Evolutionary conservation across 352 stramenopile genomes (phyloP).

Genomic region (Thraustochytrium sp.): DNA sequence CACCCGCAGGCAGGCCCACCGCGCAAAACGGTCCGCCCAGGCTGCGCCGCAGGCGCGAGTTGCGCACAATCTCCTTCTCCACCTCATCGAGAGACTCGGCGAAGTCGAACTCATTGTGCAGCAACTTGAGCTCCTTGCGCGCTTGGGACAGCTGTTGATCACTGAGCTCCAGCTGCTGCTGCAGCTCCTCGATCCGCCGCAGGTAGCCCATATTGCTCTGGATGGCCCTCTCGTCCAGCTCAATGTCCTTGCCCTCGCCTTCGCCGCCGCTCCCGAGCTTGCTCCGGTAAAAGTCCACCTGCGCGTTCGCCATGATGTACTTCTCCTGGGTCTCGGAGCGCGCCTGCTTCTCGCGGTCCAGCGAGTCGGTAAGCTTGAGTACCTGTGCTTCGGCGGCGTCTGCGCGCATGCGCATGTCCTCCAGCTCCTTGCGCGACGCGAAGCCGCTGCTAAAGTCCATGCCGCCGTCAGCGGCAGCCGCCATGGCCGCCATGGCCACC

Average conservation of each 20-base stretch:
- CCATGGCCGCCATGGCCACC: neutral
- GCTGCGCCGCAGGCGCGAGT: neutral
- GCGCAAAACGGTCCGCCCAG: neutral
- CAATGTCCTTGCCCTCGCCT: conserved; percentile 2
- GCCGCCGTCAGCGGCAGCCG: neutral
- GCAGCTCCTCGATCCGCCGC: conserved; percentile 21
- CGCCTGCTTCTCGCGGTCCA: conserved; percentile 23
- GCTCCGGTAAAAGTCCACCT: conserved; percentile 31
- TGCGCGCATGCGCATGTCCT: neutral
- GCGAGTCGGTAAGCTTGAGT: neutral
- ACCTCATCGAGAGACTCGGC: conserved; percentile 8
- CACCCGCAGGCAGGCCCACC: too few species aligned
- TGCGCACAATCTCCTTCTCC: conserved; percentile 22
- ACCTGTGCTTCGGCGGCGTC: neutral
- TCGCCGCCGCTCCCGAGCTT: neutral
- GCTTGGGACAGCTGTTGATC: neutral
- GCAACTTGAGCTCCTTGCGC: neutral
- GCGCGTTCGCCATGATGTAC: conserved; percentile 30
- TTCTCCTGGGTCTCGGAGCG: conserved; percentile 42
- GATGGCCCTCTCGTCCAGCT: neutral
- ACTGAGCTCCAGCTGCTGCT: neutral
- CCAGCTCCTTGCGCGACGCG: neutral
- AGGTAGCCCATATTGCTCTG: neutral
- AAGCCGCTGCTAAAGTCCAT: neutral
- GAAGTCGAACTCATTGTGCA: conserved; percentile 14